These are phyloP conservation scores for Niebla homalea DNA, from an alignment of 495 filamentous ascomycete genomes.

Conservation along the genomic window DNA sequence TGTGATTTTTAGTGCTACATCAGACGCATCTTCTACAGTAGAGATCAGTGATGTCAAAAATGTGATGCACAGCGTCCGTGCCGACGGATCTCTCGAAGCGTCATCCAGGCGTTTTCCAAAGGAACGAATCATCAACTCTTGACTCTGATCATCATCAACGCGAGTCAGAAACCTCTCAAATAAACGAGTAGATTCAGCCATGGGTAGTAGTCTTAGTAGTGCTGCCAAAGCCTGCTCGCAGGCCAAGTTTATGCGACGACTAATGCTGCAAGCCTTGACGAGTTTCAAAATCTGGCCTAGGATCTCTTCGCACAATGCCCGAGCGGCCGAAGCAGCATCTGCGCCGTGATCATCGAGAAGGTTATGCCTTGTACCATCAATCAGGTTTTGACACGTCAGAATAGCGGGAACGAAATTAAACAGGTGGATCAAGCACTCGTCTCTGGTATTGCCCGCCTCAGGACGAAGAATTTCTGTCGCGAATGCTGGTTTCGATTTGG, in stretches of 20 bases:
- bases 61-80: conserved; percentile 54
- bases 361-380: conserved; percentile 26
- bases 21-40: conserved; percentile 56
- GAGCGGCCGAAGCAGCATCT: conserved; percentile 42
- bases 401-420: conserved; percentile 44
- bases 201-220: conserved; percentile 65
- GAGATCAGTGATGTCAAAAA: conserved; percentile 65
- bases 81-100: conserved; percentile 51
- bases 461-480: conserved; percentile 55
- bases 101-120: conserved; percentile 61
- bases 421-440: conserved; percentile 48
- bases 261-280: conserved; percentile 43
- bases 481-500: conserved; percentile 54
- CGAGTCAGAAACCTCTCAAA: conserved; percentile 64
- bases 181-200: conserved; percentile 70
- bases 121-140: conserved; percentile 65
- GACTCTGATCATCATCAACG: conserved; percentile 44
- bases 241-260: conserved; percentile 47
- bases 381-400: conserved; percentile 35
- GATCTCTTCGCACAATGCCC: conserved; percentile 53
- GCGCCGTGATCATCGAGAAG: conserved; percentile 17
- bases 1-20: conserved; percentile 62
- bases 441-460: conserved; percentile 43
- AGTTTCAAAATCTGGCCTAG: conserved; percentile 54
- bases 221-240: conserved; percentile 58